A percentile compares a stretch with the other conserved stretches of the same genome.
Evolutionary conservation across 78 protist species (phyloP).

Genomic region (Dictyostelium discoideum): DNA sequence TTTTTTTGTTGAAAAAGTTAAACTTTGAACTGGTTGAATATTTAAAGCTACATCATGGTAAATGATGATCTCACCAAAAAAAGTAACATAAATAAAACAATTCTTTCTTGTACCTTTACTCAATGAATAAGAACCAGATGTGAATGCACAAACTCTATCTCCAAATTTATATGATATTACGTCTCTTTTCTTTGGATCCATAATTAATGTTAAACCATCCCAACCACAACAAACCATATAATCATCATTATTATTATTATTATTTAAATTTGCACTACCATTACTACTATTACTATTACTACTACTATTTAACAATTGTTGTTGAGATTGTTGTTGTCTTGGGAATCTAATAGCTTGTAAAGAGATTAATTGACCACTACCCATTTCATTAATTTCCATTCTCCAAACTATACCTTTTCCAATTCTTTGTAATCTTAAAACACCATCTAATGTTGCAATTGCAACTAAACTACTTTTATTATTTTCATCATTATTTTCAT

Average conservation of each 20-base stretch:
- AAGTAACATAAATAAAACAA: constrained; percentile 48
- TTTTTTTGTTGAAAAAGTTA: constrained; percentile 17
- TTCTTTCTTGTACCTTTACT: constrained; percentile 5
- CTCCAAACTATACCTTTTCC: constrained; percentile 62
- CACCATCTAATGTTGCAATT: constrained; percentile 71
- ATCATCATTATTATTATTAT: background rate
- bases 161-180: constrained; percentile 45
- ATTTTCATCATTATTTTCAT: background rate
- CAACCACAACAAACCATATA: constrained; percentile 68
- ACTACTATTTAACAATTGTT: background rate
- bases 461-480: constrained; percentile 28
- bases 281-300: background rate
- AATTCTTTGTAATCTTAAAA: constrained; percentile 39
- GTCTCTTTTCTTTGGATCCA: constrained; percentile 47
- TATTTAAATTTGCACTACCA: background rate
- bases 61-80: constrained; percentile 70
- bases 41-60: constrained; percentile 30
- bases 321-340: background rate
- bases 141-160: constrained; percentile 73
- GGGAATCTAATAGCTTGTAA: constrained; percentile 21
- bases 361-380: constrained; percentile 70
- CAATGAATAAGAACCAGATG: constrained; percentile 40
- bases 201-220: constrained; percentile 67
- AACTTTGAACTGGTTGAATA: constrained; percentile 46
- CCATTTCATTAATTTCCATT: constrained; percentile 75